Percentiles rank a stretch among this genome's conserved stretches.
Evolutionary conservation across 2,329 filamentous ascomycete genomes (phyloP).

Genomic region (Venturia aucupariae): DNA sequence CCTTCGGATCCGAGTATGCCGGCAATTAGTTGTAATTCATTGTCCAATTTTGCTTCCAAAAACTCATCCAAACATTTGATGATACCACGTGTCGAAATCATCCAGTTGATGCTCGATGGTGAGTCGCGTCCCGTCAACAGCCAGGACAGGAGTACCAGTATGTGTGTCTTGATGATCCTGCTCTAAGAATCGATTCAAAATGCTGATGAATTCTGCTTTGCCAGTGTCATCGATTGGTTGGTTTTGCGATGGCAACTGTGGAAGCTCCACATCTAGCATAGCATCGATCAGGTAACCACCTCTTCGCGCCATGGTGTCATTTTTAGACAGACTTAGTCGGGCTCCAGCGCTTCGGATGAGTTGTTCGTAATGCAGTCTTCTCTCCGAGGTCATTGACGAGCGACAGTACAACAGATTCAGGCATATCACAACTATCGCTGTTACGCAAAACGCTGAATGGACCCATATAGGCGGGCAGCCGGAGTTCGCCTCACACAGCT

Average conservation of each 20-base stretch:
- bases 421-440: conserved; percentile 8
- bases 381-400: background rate
- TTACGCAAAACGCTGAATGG: conserved; percentile 8
- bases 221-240: background rate
- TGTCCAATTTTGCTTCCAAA: background rate
- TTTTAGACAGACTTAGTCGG: background rate
- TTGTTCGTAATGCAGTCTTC: background rate
- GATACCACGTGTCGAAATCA: conserved; percentile 8
- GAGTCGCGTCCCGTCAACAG: background rate
- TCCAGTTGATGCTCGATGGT: background rate
- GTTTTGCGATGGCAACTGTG: background rate
- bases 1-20: no score
- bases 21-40: no score
- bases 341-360: conserved; percentile 1
- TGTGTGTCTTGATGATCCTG: conserved; percentile 3
- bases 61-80: conserved; percentile 6
- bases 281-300: background rate
- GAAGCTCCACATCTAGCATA: background rate
- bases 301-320: conserved; percentile 6
- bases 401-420: background rate
- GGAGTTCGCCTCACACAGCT: background rate
- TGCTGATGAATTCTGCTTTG: background rate
- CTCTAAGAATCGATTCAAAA: conserved; percentile 1
- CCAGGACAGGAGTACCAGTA: background rate
- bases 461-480: conserved; percentile 3